Evolutionary conservation across 495 filamentous ascomycete genomes (phyloP), one percentile per base, ranked within the genome.

Genomic region (Staphylotrichum longicolle): DNA sequence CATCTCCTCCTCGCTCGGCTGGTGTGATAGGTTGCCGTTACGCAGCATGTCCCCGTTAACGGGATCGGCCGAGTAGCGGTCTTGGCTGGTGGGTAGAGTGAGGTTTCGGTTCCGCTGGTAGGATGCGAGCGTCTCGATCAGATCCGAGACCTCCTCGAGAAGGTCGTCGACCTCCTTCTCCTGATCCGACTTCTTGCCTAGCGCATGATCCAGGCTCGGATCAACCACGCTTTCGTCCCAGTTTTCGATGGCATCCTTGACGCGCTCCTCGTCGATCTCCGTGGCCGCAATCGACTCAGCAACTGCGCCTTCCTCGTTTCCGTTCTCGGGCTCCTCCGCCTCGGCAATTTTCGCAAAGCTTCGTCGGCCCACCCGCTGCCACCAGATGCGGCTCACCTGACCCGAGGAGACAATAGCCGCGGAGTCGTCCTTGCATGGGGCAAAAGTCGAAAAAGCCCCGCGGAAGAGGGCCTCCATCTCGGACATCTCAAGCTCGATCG

Each of bases 401-500:
- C 89, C 86, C 11, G 80, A 82, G 41, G 92, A 84, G 8, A 92
- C 75, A 57, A 95, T 79, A 3, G 93, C 85, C 5, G 80, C 83
- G 4, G 88, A 83, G 69, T 94, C 90, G 67, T 97, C 93, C 59
- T 85, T 86, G 54, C 82, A 85, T 5, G 93, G 93, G 10, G 91
- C 91, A 75, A 96, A 96, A 61, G 88, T 89, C 0, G 91, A 95
- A 70, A 92, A 96, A 6, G 87, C 90, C 53, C 90, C 86, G 46
- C 90, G 83, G 63, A 95, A 89, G 33, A 92, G 75, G 4, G 89
- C 83, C 35, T 91, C 88, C 68, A 88, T 79, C 71, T 88, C 86
- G 27, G 83, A 81, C 64, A 84, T 78, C 55, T 84, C 78, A 2
- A 84, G 75, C 54, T 85, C 82, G 4, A 69, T 73, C 1, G 77